Evolutionary conservation across 169 alveolate species (phyloP).

Genomic region (Theileria parva): DNA sequence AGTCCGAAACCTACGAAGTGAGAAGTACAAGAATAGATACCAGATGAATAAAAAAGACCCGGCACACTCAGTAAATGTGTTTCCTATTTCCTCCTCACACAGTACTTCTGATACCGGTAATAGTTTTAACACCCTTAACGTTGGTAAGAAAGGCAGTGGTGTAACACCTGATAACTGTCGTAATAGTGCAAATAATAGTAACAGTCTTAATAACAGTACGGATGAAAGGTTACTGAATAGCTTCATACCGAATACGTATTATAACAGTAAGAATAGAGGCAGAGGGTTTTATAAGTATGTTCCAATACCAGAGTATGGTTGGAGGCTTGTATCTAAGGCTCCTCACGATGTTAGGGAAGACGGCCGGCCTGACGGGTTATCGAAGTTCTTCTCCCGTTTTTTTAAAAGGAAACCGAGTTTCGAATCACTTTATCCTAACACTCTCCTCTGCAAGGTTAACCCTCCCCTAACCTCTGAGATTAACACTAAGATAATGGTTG

Average conservation of each 20-base stretch:
- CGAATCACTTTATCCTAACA: constrained; percentile 14
- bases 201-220: neutral
- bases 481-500: constrained; percentile 15
- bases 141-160: neutral
- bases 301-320: constrained; percentile 65
- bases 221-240: neutral
- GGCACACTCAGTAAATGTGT: neutral
- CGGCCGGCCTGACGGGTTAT: neutral
- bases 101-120: neutral
- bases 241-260: neutral
- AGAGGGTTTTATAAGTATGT: constrained; percentile 8
- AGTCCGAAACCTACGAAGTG: constrained; percentile 23
- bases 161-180: neutral
- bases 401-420: constrained; percentile 1
- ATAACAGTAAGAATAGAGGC: neutral
- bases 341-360: constrained; percentile 23
- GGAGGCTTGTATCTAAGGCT: constrained; percentile 46
- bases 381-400: constrained; percentile 13
- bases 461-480: constrained; percentile 34
- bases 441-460: constrained; percentile 47
- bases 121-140: neutral
- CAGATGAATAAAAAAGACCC: constrained; percentile 18
- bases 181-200: neutral
- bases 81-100: neutral
- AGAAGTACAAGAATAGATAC: constrained; percentile 16